Evolutionary conservation across 225 moss, liverwort and hornwort species (phyloP).

Genomic region (Pseudoscleropodium purum): DNA sequence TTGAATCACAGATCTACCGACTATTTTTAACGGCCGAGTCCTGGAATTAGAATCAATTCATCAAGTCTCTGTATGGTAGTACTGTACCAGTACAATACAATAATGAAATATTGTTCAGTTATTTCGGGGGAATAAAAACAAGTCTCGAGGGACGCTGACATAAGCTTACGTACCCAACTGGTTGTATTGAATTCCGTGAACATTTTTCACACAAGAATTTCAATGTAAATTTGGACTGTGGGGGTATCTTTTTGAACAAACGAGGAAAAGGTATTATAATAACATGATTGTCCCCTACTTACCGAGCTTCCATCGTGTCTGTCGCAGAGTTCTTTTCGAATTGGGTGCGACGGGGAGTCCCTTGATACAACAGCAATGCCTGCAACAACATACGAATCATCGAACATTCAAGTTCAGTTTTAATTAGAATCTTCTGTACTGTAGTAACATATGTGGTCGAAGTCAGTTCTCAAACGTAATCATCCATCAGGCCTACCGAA

Average conservation of each 20-base stretch:
- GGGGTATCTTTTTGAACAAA: too few relatives aligned
- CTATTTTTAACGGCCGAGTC: not conserved
- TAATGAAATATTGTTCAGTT: not conserved
- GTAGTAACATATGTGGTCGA: too few relatives aligned
- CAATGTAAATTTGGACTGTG: too few relatives aligned
- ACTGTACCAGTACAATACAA: not conserved
- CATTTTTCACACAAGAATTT: not conserved
- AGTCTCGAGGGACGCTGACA: not conserved
- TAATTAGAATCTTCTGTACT: not conserved
- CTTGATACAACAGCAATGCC: slow-evolving; percentile 44
- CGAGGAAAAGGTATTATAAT: too few relatives aligned
- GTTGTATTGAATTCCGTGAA: too few relatives aligned
- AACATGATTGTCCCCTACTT: not conserved
- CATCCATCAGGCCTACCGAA: not conserved
- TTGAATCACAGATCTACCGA: not conserved
- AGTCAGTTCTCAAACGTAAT: too few relatives aligned
- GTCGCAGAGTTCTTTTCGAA: slow-evolving; percentile 22
- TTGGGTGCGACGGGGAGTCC: slow-evolving; percentile 23
- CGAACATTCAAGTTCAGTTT: too few relatives aligned
- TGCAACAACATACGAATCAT: not conserved
- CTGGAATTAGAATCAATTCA: not conserved
- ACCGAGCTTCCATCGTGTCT: slow-evolving; percentile 35
- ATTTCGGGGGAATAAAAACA: not conserved
- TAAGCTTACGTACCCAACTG: too few relatives aligned
- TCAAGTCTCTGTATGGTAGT: not conserved